phyloP scores from a whole-genome alignment of 495 filamentous ascomycete genomes.

The Aeminium ludgeri region DNA sequence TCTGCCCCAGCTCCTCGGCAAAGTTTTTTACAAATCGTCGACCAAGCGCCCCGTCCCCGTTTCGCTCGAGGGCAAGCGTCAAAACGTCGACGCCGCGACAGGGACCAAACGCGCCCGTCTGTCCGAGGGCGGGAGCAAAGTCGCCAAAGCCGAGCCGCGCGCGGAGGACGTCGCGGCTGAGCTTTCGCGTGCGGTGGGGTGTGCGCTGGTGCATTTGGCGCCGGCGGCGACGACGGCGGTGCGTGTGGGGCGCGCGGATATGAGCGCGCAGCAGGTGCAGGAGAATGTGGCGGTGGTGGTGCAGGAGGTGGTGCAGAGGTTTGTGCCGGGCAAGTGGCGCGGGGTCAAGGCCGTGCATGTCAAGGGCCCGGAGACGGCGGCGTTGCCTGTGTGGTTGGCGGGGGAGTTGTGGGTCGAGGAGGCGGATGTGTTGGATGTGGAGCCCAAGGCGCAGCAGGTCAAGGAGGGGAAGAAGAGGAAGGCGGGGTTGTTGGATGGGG shows the following conservation, averaged over 20 bases:
- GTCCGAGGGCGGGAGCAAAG: conserved; percentile 43
- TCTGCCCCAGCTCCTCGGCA: conserved; percentile 64
- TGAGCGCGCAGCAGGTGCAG: conserved; percentile 54
- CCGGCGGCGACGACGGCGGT: conserved; percentile 29
- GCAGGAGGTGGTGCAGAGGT: conserved; percentile 50
- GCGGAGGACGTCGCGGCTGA: conserved; percentile 44
- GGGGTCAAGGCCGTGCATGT: conserved; percentile 70
- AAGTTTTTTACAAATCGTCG: conserved; percentile 63
- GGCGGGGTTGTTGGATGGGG: conserved; percentile 5
- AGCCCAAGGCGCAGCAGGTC: conserved; percentile 21
- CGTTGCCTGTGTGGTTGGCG: conserved; percentile 82
- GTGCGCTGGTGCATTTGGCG: conserved; percentile 57
- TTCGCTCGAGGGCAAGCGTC: conserved; percentile 30
- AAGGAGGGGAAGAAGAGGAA: conserved; percentile 50
- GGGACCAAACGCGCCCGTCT: conserved; percentile 27
- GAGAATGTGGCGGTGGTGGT: conserved; percentile 66
- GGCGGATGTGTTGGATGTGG: conserved; percentile 46
- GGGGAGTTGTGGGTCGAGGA: conserved; percentile 79
- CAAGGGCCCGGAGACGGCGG: conserved; percentile 71
- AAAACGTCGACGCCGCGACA: conserved; percentile 19
- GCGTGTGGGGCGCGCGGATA: conserved; percentile 42
- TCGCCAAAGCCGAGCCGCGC: conserved; percentile 32
- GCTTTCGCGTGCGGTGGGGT: conserved; percentile 50
- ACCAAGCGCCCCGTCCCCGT: conserved; percentile 79
- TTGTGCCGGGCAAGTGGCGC: conserved; percentile 67